These are phyloP conservation scores for Cladosporium phlei DNA, from an alignment of 2,329 filamentous ascomycete genomes.

Conservation along the genomic window DNA sequence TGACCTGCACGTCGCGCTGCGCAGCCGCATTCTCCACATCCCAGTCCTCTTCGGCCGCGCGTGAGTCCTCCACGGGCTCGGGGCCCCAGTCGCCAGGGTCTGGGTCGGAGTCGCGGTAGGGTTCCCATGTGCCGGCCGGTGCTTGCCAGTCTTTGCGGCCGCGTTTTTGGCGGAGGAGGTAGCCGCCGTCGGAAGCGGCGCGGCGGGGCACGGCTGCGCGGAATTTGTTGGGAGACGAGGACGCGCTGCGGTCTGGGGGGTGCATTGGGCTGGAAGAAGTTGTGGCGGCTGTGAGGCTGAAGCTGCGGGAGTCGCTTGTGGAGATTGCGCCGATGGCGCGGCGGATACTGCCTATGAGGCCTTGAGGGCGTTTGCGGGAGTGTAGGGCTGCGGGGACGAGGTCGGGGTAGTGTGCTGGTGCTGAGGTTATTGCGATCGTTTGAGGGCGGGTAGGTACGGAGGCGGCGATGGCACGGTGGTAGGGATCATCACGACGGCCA, in stretches of 20 bases:
- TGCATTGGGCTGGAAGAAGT: constrained; percentile 2
- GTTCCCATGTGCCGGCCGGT: constrained; percentile 17
- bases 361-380: constrained; percentile 15
- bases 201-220: constrained; percentile 32
- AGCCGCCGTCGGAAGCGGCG: constrained; percentile 41
- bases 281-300: constrained; percentile 24
- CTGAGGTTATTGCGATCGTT: not conserved
- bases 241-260: constrained; percentile 19
- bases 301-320: constrained; percentile 25
- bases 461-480: constrained; percentile 25
- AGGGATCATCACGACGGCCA: constrained; percentile 34
- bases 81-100: constrained; percentile 35
- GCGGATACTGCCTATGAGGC: constrained; percentile 31
- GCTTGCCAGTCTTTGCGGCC: constrained; percentile 38
- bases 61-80: constrained; percentile 21
- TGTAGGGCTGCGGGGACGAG: constrained; percentile 7
- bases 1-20: constrained; percentile 51
- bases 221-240: constrained; percentile 23
- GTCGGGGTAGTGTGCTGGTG: constrained; percentile 1
- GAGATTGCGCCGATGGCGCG: constrained; percentile 29
- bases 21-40: constrained; percentile 47
- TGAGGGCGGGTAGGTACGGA: no score
- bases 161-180: constrained; percentile 35
- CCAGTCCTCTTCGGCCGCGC: constrained; percentile 42
- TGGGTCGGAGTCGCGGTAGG: constrained; percentile 30